Evolutionary conservation across 345 rosid species (phyloP).

Genomic region (Salix exigua): DNA sequence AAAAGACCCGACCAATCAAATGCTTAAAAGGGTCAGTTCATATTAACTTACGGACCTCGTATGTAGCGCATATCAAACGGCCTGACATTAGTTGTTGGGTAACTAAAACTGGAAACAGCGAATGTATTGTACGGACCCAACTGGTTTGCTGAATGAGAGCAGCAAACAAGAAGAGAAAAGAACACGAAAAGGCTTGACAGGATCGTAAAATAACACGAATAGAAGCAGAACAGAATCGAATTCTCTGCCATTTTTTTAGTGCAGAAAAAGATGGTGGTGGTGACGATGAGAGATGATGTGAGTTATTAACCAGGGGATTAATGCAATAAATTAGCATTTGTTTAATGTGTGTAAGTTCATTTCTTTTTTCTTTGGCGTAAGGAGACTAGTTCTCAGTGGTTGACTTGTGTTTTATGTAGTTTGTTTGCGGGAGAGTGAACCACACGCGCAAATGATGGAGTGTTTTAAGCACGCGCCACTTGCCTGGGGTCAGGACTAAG

Average conservation of each 20-base stretch:
- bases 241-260: slow-evolving; percentile 23
- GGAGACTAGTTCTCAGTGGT: background rate
- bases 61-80: slow-evolving; percentile 66
- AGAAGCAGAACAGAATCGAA: slow-evolving; percentile 26
- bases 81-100: slow-evolving; percentile 54
- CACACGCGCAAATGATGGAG: background rate
- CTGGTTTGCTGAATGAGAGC: slow-evolving; percentile 22
- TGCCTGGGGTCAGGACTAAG: background rate
- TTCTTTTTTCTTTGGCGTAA: background rate
- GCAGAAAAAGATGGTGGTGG: background rate
- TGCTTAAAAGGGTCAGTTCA: background rate
- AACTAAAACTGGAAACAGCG: slow-evolving; percentile 63
- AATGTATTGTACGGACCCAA: slow-evolving; percentile 28
- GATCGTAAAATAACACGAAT: slow-evolving; percentile 21
- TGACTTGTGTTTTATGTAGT: background rate
- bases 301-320: background rate
- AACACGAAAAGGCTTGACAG: slow-evolving; percentile 16
- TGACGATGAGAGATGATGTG: background rate
- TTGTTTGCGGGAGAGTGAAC: background rate
- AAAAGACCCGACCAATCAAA: background rate
- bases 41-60: slow-evolving; percentile 44
- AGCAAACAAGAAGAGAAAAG: slow-evolving; percentile 20
- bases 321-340: background rate
- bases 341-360: background rate
- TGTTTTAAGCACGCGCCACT: background rate